A percentile compares a stretch with the other conserved stretches of the same genome.
Conservation (phyloP, 2,329 filamentous ascomycete genomes). For the Byssoonygena ceratinophila region DNA sequence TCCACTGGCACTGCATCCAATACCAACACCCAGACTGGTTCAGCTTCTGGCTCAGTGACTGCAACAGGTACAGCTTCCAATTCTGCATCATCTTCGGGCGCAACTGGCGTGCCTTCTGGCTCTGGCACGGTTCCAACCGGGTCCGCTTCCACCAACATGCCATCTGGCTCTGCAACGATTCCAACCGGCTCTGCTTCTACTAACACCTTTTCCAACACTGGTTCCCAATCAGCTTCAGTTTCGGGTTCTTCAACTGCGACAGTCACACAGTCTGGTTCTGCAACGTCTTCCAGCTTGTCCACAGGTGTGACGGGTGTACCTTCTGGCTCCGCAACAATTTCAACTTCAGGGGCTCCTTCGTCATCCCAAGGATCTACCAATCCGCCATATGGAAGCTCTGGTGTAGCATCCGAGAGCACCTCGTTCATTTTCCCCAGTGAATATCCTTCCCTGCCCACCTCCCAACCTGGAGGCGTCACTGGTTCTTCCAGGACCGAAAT, state of each 20-base stretch:
- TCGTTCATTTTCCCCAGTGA: background rate
- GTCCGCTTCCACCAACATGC: background rate
- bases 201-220: background rate
- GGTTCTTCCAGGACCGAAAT: background rate
- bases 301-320: background rate
- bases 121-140: background rate
- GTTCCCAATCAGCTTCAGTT: background rate
- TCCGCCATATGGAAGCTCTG: background rate
- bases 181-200: background rate
- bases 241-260: background rate
- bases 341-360: background rate
- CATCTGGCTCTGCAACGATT: background rate
- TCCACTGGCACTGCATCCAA: background rate
- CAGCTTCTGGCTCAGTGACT: background rate
- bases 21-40: background rate
- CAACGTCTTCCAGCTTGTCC: background rate
- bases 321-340: background rate
- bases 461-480: background rate
- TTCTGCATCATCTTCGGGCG: background rate
- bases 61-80: background rate
- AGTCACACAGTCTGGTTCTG: background rate
- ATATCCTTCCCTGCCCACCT: too few relatives aligned
- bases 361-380: background rate
- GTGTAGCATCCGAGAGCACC: background rate
- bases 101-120: background rate